Evolutionary conservation across 2,329 filamentous ascomycete species (phyloP).

Genomic region (Paecilomyces fulvus): DNA sequence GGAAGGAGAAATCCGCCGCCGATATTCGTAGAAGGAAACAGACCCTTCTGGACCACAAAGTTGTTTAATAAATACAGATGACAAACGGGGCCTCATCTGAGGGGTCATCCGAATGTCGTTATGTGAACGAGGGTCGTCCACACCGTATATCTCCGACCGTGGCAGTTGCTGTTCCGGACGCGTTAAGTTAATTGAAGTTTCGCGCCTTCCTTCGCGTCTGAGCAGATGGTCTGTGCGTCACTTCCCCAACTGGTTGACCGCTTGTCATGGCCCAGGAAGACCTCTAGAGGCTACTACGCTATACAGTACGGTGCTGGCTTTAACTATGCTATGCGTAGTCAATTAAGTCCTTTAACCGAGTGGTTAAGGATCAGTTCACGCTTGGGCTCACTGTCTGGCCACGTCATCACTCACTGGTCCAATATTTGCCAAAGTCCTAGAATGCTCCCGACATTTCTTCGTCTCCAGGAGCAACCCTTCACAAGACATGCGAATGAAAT

Average conservation of each 20-base stretch:
- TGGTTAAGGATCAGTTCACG: too few species aligned
- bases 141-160: neutral
- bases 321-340: too few species aligned
- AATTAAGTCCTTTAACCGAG: too few species aligned
- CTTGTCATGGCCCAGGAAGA: too few species aligned
- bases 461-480: slow-evolving; percentile 37
- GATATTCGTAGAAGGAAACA: neutral
- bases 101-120: neutral
- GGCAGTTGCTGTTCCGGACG: slow-evolving; percentile 5
- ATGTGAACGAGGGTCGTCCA: neutral
- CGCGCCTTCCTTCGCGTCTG: slow-evolving; percentile 4
- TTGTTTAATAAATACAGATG: neutral
- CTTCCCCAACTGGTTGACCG: neutral
- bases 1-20: neutral
- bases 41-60: neutral
- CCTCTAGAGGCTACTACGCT: too few species aligned
- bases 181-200: slow-evolving; percentile 17
- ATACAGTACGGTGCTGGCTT: too few species aligned
- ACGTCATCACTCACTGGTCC: slow-evolving; percentile 9
- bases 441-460: slow-evolving; percentile 26
- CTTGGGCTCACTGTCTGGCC: too few species aligned
- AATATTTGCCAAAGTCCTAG: slow-evolving; percentile 21
- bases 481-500: slow-evolving; percentile 39
- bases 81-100: neutral
- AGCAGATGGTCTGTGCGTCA: neutral